These are phyloP conservation scores for Orbilia oligospora DNA, from an alignment of 2,329 filamentous ascomycete species.

Conservation along the genomic window DNA sequence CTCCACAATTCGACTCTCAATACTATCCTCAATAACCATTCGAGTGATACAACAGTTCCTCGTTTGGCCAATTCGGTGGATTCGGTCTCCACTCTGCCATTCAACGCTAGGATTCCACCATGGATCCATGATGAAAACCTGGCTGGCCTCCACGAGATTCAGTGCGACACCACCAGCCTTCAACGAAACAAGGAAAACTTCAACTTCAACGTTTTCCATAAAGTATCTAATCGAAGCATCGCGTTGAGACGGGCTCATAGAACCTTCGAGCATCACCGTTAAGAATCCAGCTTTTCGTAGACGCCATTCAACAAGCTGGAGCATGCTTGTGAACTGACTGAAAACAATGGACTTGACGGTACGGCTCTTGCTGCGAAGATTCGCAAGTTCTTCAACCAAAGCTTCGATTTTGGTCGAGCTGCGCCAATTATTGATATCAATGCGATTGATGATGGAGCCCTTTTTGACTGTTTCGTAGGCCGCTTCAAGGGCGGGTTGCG, in stretches of 20 bases:
- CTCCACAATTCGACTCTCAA: conserved; percentile 94
- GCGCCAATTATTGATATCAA: conserved; percentile 99
- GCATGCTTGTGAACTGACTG: conserved; percentile 82
- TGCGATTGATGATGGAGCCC: conserved; percentile 96
- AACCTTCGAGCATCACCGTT: conserved; percentile 97
- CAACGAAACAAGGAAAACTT: conserved; percentile 94
- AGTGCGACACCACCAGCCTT: conserved; percentile 96
- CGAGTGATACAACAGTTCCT: conserved; percentile 94
- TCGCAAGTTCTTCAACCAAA: conserved; percentile 92
- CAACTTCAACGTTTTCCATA: conserved; percentile 93
- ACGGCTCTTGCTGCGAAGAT: conserved; percentile 89
- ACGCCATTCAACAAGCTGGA: conserved; percentile 67
- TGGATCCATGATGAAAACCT: conserved; percentile 96
- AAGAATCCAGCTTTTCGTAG: conserved; percentile 83
- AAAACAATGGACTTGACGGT: conserved; percentile 86
- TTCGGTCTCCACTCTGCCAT: conserved; percentile 96
- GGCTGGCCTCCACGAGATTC: conserved; percentile 93
- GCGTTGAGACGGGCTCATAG: conserved; percentile 93
- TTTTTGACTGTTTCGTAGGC: conserved; percentile 90
- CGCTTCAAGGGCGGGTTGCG: conserved; percentile 95
- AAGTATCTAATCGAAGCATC: conserved; percentile 78
- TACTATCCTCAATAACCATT: conserved; percentile 95
- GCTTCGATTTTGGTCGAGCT: conserved; percentile 98
- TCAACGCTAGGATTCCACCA: conserved; percentile 99
- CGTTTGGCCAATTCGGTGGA: conserved; percentile 94